Evolutionary conservation across 352 stramenopile genomes (phyloP), one percentile per base, ranked within the genome.

Genomic region (Thraustochytrium sp.): DNA sequence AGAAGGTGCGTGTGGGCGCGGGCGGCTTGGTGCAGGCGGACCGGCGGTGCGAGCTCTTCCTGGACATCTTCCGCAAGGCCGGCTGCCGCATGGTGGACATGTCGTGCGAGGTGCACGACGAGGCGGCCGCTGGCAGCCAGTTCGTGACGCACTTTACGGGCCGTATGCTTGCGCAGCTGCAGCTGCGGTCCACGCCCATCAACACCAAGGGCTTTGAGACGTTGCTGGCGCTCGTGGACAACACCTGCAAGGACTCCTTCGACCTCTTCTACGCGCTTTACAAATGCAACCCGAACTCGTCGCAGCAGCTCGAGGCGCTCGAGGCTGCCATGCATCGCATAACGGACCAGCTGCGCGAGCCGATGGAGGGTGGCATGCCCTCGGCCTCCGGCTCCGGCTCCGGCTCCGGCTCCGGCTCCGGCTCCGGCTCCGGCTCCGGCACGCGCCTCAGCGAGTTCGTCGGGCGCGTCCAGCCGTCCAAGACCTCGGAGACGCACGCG

Each of bases 61-160:
- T 97, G 42, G 89, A 90, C 76, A 96, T 98, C 84, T 99, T 97
- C 87, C 95, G 98, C 90, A 91, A 92, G 87, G 95, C 98, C 87
- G 90, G 95, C 72, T 99, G 96, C 88, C 92, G 93, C 37, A 98
- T 98, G 95, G 88, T 98, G 16, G 92, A 97, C 65, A 94, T 99
- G 89, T 95, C 91, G 62, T 98, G 95, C 87, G 93, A 97, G 85
- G 89, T 95, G 4, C 96, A 99, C 84, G 96, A 99, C 87, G 93
- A 94, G 76, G 98, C 95, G 80, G 94, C 95, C 37, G 95, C 96
- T 18, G 98, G 97, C 86, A 97, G 92, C 56, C 96, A 99, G 90
- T 99, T 99, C 87, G 93, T 99, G 83, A 98, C 96, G 31, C 96
- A 99, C 89, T 89, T 98, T 51, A 98, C 97, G 78, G 96, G 96